These are phyloP conservation scores for Stephanodiscus triporus DNA, from an alignment of 108 stramenopile genomes.

Conservation along the genomic window DNA sequence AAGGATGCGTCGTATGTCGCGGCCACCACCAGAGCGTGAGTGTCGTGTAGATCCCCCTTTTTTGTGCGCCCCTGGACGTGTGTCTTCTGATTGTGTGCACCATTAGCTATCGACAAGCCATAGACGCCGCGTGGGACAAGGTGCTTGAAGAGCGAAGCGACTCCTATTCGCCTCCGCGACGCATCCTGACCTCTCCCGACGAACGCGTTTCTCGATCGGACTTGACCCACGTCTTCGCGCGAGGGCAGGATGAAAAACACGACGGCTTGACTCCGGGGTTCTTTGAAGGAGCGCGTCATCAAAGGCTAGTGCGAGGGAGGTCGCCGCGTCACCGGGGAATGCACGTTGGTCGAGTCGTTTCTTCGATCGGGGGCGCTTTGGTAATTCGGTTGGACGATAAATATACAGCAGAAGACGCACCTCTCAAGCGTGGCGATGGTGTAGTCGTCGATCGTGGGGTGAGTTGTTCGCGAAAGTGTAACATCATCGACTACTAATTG, in stretches of 20 bases:
- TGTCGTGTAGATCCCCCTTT: not conserved
- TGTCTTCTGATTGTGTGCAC: not conserved
- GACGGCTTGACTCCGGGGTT: conserved; percentile 79
- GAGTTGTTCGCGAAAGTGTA: not conserved
- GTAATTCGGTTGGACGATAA: conserved; percentile 42
- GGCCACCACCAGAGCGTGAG: conserved; percentile 70
- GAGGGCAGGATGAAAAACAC: conserved; percentile 72
- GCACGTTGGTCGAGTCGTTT: conserved; percentile 62
- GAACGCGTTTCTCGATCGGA: conserved; percentile 59
- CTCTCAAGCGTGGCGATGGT: conserved; percentile 76
- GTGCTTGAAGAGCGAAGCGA: conserved; percentile 42
- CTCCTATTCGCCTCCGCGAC: conserved; percentile 4
- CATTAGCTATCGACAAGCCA: conserved; percentile 65
- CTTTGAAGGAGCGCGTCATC: conserved; percentile 74
- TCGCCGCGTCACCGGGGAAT: conserved; percentile 78
- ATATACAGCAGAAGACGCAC: not conserved
- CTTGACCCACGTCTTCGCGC: conserved; percentile 69
- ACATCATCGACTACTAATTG: not conserved
- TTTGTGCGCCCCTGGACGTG: not conserved
- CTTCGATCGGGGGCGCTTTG: conserved; percentile 45
- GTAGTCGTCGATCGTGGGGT: conserved; percentile 73
- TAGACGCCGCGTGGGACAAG: conserved; percentile 71
- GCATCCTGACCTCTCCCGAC: conserved; percentile 35
- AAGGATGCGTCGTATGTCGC: conserved; percentile 82
- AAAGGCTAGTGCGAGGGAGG: conserved; percentile 66